Evolutionary conservation across 106 monocot species (phyloP).

Genomic region (Cymbidium sinense): DNA sequence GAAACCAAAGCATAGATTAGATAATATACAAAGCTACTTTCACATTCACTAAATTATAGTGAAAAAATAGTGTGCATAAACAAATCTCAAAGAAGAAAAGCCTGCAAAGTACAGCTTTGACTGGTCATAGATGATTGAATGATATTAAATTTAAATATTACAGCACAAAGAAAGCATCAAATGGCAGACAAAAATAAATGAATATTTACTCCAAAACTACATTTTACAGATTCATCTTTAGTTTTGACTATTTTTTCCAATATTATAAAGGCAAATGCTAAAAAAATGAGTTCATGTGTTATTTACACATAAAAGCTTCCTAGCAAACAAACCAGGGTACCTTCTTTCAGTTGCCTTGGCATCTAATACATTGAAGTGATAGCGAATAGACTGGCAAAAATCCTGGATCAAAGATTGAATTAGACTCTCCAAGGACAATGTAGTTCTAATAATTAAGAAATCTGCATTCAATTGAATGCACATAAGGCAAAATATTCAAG

Average conservation of each 20-base stretch:
- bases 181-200: neutral
- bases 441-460: neutral
- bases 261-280: neutral
- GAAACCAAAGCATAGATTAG: slow-evolving; percentile 10
- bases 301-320: slow-evolving; percentile 33
- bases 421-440: slow-evolving; percentile 50
- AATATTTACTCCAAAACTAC: neutral
- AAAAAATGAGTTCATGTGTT: slow-evolving; percentile 5
- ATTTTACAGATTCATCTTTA: neutral
- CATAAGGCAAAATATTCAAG: neutral
- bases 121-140: neutral
- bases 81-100: neutral
- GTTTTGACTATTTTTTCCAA: neutral
- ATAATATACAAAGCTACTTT: neutral
- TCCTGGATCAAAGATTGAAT: slow-evolving; percentile 87
- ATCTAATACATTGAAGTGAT: slow-evolving; percentile 59
- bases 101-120: neutral
- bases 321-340: slow-evolving; percentile 86
- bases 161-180: neutral
- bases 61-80: neutral
- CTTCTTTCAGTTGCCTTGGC: slow-evolving; percentile 81
- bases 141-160: neutral
- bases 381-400: slow-evolving; percentile 49
- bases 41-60: neutral
- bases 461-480: neutral